Percentiles rank a stretch among this genome's conserved stretches.
These are phyloP conservation scores for Fusarium verticillioides DNA, from an alignment of 2,329 filamentous ascomycete species.

Conservation along the genomic window DNA sequence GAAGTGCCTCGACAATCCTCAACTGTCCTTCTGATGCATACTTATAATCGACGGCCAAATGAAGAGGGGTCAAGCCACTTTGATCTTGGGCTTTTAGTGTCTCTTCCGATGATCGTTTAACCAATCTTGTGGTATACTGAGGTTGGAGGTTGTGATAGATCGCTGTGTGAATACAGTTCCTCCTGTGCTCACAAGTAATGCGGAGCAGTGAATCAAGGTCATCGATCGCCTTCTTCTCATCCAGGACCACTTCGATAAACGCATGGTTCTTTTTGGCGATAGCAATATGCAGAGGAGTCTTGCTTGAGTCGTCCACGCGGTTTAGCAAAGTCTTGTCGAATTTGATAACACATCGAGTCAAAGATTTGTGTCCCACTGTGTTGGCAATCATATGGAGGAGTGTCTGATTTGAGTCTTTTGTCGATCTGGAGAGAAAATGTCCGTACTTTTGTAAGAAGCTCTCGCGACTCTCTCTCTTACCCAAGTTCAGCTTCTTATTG, in stretches of 20 bases:
- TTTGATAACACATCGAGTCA: neutral
- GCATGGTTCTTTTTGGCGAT: neutral
- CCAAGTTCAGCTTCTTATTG: neutral
- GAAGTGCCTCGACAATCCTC: neutral
- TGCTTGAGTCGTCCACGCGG: neutral
- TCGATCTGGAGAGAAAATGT: neutral
- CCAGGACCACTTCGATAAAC: neutral
- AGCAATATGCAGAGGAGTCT: neutral
- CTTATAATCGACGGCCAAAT: neutral
- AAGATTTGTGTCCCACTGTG: neutral
- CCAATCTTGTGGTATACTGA: neutral
- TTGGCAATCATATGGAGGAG: neutral
- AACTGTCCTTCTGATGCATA: neutral
- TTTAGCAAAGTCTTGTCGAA: neutral
- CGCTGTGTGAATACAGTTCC: neutral
- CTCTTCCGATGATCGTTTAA: neutral
- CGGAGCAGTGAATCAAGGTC: neutral
- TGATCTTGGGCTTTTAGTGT: neutral
- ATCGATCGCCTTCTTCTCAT: neutral
- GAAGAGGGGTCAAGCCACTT: neutral
- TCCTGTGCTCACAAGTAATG: neutral
- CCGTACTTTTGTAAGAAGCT: neutral
- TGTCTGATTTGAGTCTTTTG: neutral
- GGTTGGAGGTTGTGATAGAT: neutral
- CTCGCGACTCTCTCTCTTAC: neutral